Evolutionary conservation across 495 filamentous ascomycete genomes (phyloP), one percentile per base, ranked within the genome.

Genomic region (Aspergillus conjunctus): DNA sequence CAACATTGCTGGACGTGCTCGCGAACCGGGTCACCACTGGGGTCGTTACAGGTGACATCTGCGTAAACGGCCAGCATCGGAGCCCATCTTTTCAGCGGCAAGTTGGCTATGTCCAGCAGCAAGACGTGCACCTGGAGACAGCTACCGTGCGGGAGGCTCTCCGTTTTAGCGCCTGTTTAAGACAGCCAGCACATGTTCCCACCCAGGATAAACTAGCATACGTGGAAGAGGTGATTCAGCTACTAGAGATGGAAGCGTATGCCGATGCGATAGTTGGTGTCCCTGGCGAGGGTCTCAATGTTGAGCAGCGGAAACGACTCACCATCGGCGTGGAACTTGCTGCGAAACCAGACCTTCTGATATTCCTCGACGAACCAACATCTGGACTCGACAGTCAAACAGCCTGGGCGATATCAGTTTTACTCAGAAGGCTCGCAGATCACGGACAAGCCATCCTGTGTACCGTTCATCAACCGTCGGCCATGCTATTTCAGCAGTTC

Each of bases 361-460:
- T 96, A n/a, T 96, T 95, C 73, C 84, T 96, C 21, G 92, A 96
- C 68, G 92, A 96, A 64, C 91, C 92, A n/a, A 93, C 91, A 8
- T 92, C 89, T n/a, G 91, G 91, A 69, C 78, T 93, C 6, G 91
- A 94, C 74, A 86, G 84, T 68, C 91, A 96, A 63, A 93, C 90
- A 1, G 89, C 92, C 7, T 96, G 88, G 89, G 85, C 90, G 20
- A 94, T 96, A 60, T 80, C 88, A 49, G 81, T 83, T 50, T 81
- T 96, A n/a, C 81, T 96, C 39, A 83, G 89, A 61, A 93, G 92
- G 69, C 79, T 96, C 31, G 88, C 91, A 52, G 87, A 90, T 71
- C 86, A 83, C 64, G 92, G 92, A 9, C 91, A 95, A 70, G 90
- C 92, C 31, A 88, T 96, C 71, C 82, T 96, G 15, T 93, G 91